Evolutionary conservation across 2,329 filamentous ascomycete species (phyloP), one percentile per base, ranked within the genome.

Genomic region (Ceratocystis cacaofunesta): DNA sequence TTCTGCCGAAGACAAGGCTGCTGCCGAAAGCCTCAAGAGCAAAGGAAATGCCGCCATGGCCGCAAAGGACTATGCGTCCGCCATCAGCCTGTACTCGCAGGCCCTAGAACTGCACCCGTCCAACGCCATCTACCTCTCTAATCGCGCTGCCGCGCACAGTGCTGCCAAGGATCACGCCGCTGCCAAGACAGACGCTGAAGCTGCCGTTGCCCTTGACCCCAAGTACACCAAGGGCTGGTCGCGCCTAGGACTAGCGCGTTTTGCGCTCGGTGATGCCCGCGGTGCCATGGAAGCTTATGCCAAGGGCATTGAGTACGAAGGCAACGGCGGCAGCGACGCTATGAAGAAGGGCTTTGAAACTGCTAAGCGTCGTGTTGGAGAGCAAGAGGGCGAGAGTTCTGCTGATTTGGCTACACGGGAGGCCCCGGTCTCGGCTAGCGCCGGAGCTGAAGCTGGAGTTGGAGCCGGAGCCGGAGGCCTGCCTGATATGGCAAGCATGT

Each of bases 271-370:
- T 43, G 92, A 99, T 73, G 87, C 90, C 66, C 86, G 87, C 76
- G 94, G 90, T 62, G 87, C 89, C 69, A 95, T 96, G 87, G 92
- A 97, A 71, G 94, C 94, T 19, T 99, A 99, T 77, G 79, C 87
- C 76, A 84, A 89, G 75, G 94, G 94, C 64, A 97, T 99, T 73
- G 89, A 96, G 74, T 84, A 90, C 69, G 94, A 99, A 76, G 92
- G 94, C 63, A 94, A 86, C 73, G 94, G 94, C 64, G 94, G 94
- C 68, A 95, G 89, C 70, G 92, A 97, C 17, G 91, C 92, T 68
- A 97, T 97, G 94, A 92, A 91, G 81, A 95, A 92, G 78, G 94
- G 94, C 22, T 94, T 84, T 73, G 92, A 97, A 82, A 97, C 94
- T 17, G 92, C 92, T 64, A 94, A 89, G 82, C 85, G 85, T 72